Evolutionary conservation across 441 rosid genomes (phyloP), one percentile per base, ranked within the genome.

Genomic region (Pelargonium citronellum): DNA sequence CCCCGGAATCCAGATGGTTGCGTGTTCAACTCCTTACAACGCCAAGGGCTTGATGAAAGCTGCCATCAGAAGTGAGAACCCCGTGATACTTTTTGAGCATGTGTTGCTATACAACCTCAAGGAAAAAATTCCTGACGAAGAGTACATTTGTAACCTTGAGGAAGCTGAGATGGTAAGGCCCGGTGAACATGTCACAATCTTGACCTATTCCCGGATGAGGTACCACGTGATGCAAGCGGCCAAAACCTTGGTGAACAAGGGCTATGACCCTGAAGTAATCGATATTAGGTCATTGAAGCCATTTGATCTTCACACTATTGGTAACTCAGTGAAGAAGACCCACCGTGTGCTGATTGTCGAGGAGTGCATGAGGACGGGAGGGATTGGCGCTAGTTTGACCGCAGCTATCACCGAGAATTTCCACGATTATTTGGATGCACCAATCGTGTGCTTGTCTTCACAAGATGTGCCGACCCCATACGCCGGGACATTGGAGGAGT

Each of bases 1-100:
- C 70, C 97, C 99, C 0, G 99, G 99, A 66, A 94, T 94, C 79
- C 99, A 91, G 69, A 91, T 94, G 99, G 99, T 94, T n/a, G 99
- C 99, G 4, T 94, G 99, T 84, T 94, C 97, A 0, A 94, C 97
- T 22, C 92, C 99, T 24, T 89, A 89, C 39, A 95, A 95, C n/a
- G 98, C 98, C 34, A 95, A 95, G 84, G 99, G 99, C 64, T 79
- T 95, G 75, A 95, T 95, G 98, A 95, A 95, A 82, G 97, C 99
- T 0, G 98, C 99, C 1, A 91, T 91, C 75, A 83, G 96, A 79
- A 91, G 97, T 13, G 91, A 93, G 79, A 93, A 93, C 79, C 97
- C 97, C 0, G 98, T 93, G 72, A 91, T 93, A 63, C 89, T 91
- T 47, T 91, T 93, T 11, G 97, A 93, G 77, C 97, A 91, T 13